Evolutionary conservation across 148 eudicot genomes (phyloP).

Genomic region (Rhododendron henanense): DNA sequence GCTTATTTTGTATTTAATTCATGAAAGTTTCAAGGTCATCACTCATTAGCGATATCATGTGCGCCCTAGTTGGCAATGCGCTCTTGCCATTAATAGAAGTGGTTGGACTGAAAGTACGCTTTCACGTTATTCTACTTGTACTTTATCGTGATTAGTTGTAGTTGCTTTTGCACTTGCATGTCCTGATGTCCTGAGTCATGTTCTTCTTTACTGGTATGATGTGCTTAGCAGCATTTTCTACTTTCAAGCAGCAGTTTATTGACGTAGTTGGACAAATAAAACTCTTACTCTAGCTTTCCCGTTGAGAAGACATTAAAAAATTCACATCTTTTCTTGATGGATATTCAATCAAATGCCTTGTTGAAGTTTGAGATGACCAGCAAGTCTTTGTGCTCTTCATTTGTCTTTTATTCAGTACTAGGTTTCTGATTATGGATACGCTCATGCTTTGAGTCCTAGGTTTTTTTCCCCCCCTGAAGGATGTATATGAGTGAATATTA

Average conservation of each 20-base stretch:
- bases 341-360: not conserved
- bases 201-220: not conserved
- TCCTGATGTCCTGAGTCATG: not conserved
- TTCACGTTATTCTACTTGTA: not conserved
- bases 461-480: not conserved
- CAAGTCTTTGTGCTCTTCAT: not conserved
- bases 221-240: not conserved
- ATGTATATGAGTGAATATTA: not conserved
- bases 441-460: conserved; percentile 10
- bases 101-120: not conserved
- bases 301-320: not conserved
- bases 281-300: not conserved
- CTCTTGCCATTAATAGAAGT: not conserved
- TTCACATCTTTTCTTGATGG: not conserved
- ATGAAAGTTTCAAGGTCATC: not conserved
- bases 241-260: not conserved
- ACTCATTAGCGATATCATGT: not conserved
- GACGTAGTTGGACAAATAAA: not conserved
- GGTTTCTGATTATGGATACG: not conserved
- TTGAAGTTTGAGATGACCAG: not conserved
- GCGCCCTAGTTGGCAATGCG: not conserved
- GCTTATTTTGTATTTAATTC: not conserved
- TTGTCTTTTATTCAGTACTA: not conserved
- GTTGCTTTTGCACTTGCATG: not conserved
- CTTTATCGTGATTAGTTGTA: not conserved